Conservation (phyloP, 1,284 basidiomycete species). For the Stereum hirsutum region DNA sequence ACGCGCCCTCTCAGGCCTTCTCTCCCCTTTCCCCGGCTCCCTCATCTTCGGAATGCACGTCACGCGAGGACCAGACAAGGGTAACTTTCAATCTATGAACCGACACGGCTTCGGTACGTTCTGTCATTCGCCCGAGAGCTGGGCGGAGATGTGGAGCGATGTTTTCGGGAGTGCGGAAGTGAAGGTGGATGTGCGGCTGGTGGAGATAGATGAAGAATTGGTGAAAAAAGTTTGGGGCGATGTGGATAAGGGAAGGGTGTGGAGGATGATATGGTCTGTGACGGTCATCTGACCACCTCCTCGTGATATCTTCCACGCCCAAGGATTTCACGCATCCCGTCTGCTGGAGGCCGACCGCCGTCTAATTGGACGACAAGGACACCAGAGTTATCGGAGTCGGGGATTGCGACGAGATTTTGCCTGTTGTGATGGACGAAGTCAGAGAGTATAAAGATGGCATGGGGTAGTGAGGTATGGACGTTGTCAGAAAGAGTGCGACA, state of each 20-base stretch:
- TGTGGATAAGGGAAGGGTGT: too few species aligned
- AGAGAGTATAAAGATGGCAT: too few species aligned
- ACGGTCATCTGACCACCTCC: too few species aligned
- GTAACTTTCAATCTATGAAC: neutral
- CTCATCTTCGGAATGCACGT: constrained; percentile 23
- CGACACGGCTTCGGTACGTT: constrained; percentile 2
- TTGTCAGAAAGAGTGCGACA: too few species aligned
- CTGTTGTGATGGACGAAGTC: too few species aligned
- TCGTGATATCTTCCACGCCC: too few species aligned
- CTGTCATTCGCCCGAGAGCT: constrained; percentile 18
- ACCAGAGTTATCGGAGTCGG: constrained; percentile 81
- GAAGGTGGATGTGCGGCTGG: constrained; percentile 9
- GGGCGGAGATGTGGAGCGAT: constrained; percentile 22
- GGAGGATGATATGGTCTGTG: too few species aligned
- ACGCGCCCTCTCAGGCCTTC: constrained; percentile 24
- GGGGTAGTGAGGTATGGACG: too few species aligned
- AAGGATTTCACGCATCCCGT: too few species aligned
- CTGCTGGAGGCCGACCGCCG: too few species aligned
- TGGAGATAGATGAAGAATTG: too few species aligned
- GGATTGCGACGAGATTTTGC: constrained; percentile 63
- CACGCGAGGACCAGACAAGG: constrained; percentile 2
- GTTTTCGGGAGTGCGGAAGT: constrained; percentile 20
- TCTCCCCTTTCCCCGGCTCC: constrained; percentile 23
- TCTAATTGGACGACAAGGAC: constrained; percentile 79
- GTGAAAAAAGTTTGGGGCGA: too few species aligned